Percentiles rank a stretch among this genome's conserved stretches.
phyloP scores from a whole-genome alignment of 2,329 filamentous ascomycete species.

The Neofusicoccum cordaticola region DNA sequence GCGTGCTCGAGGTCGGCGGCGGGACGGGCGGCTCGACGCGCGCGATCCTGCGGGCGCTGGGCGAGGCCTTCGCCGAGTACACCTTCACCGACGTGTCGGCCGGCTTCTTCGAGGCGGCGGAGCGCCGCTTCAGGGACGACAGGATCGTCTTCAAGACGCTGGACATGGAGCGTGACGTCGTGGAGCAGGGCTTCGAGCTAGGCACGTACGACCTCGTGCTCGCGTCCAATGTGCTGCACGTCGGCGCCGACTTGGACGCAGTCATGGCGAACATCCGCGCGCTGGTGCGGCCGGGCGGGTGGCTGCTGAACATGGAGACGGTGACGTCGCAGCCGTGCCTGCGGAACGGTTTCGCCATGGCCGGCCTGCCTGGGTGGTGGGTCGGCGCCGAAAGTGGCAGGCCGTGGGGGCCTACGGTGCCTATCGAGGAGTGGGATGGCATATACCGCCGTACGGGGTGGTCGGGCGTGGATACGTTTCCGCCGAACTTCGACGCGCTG shows the following conservation, averaged over 20 bases:
- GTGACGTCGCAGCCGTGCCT: conserved; percentile 22
- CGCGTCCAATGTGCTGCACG: conserved; percentile 21
- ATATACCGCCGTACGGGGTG: too few species aligned
- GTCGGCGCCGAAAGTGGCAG: too few species aligned
- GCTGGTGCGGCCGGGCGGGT: conserved; percentile 1
- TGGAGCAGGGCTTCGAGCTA: conserved; percentile 3
- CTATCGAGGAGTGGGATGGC: too few species aligned
- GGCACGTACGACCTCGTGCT: conserved; percentile 24
- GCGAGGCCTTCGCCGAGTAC: conserved; percentile 18
- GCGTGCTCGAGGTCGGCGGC: conserved; percentile 20
- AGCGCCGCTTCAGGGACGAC: conserved; percentile 1
- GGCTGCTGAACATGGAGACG: conserved; percentile 31
- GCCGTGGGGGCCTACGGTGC: too few species aligned
- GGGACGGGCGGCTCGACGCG: conserved; percentile 21
- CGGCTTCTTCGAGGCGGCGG: conserved; percentile 17
- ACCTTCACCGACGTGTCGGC: conserved; percentile 22
- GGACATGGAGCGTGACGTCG: too few species aligned
- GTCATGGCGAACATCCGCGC: conserved; percentile 9
- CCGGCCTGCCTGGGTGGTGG: conserved; percentile 24
- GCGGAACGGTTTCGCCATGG: background rate
- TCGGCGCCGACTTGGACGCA: conserved; percentile 16
- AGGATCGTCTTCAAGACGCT: conserved; percentile 16
- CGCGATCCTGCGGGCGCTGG: background rate
- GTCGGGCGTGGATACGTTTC: too few species aligned
- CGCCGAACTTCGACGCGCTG: too few species aligned